phyloP scores from a whole-genome alignment of 768 basidiomycete genomes.

The Leccinum variicolor region DNA sequence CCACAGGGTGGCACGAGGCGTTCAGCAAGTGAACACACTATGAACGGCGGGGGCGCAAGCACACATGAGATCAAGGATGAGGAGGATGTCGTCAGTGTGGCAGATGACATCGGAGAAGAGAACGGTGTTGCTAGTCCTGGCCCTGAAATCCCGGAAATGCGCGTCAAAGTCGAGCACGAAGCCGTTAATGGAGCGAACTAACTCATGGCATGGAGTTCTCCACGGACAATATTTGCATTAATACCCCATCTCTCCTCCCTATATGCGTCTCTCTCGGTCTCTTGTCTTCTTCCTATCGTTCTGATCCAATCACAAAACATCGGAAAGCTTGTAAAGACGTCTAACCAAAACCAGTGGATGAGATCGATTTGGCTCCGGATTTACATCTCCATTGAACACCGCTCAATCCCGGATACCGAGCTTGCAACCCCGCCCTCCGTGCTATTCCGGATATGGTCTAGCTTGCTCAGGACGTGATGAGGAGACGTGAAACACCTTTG shows the following conservation, averaged over 20 bases:
- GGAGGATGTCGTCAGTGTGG: conserved; percentile 20
- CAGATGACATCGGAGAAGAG: conserved; percentile 26
- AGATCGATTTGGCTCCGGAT: conserved; percentile 45
- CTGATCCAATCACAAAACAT: conserved; percentile 30
- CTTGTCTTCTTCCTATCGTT: conserved; percentile 16
- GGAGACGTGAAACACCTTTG: conserved; percentile 35
- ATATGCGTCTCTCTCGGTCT: conserved; percentile 26
- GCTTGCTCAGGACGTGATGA: neutral
- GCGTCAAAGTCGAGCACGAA: conserved; percentile 36
- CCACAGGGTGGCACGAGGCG: conserved; percentile 63
- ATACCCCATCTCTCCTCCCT: conserved; percentile 26
- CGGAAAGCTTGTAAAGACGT: conserved; percentile 31
- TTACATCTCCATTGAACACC: conserved; percentile 17
- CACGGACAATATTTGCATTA: conserved; percentile 31
- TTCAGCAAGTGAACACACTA: conserved; percentile 43
- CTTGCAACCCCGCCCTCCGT: conserved; percentile 7
- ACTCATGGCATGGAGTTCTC: conserved; percentile 10
- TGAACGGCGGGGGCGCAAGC: conserved; percentile 10
- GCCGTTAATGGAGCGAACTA: conserved; percentile 22
- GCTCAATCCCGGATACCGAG: conserved; percentile 5
- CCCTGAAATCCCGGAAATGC: conserved; percentile 40
- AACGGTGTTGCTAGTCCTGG: conserved; percentile 20
- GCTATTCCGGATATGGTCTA: conserved; percentile 8
- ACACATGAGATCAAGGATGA: conserved; percentile 21
- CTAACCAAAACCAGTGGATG: conserved; percentile 38